Percentiles rank a stretch among this genome's conserved stretches.
These are phyloP conservation scores for Pythium rhizo-oryzae DNA, from an alignment of 352 stramenopile species.

Conservation along the genomic window DNA sequence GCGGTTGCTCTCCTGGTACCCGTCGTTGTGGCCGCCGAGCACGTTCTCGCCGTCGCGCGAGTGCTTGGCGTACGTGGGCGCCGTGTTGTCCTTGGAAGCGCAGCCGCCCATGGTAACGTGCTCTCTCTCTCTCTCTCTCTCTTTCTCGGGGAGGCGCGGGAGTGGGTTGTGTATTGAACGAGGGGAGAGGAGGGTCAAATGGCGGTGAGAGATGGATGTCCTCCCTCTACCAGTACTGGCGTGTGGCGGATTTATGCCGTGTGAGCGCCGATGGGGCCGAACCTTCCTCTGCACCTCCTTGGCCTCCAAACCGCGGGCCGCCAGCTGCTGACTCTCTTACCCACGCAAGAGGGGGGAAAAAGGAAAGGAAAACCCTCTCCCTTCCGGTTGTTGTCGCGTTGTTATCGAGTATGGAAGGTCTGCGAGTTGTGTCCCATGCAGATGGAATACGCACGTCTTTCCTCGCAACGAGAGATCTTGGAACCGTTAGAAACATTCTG, in stretches of 20 bases:
- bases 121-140: too few relatives aligned
- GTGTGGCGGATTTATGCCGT: conserved; percentile 16
- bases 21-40: conserved; percentile 5
- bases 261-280: not conserved
- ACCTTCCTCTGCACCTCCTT: conserved; percentile 9
- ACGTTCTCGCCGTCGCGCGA: conserved; percentile 1
- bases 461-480: not conserved
- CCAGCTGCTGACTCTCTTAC: conserved; percentile 29
- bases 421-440: not conserved
- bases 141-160: not conserved
- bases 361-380: too few relatives aligned
- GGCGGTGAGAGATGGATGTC: not conserved
- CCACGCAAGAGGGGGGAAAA: not conserved
- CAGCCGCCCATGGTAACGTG: conserved; percentile 57
- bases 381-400: conserved; percentile 16
- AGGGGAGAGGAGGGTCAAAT: not conserved
- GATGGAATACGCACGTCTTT: too few relatives aligned
- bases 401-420: conserved; percentile 19
- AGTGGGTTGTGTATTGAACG: not conserved
- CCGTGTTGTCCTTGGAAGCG: conserved; percentile 39
- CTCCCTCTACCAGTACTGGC: conserved; percentile 7
- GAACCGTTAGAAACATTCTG: not conserved
- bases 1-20: conserved; percentile 3
- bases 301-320: not conserved
- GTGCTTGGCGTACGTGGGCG: conserved; percentile 12